Evolutionary conservation across 2,329 filamentous ascomycete species (phyloP), one percentile per base, ranked within the genome.

Genomic region (Fusarium buxicola): DNA sequence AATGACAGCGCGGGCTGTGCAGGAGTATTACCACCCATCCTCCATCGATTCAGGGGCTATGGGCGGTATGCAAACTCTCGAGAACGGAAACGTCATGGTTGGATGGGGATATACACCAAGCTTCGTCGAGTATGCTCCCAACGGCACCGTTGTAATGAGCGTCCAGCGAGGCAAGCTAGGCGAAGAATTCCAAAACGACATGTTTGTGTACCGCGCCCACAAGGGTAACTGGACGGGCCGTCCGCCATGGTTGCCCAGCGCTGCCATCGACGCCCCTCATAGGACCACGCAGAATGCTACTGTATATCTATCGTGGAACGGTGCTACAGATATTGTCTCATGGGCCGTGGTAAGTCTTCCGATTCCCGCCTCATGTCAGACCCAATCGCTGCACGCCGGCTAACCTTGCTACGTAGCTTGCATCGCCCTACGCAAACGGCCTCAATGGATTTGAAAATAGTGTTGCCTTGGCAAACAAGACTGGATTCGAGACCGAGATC

Each of bases 221-320:
- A 73, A 72, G 48, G 47, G 57, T 30, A 38, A 68, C 27, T 75
- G 73, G 73, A 54, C 55, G 8, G 73, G 72, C 11, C 57, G 64
- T 15, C 73, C 73, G 13, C 49, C 51, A 8, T 75, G 73, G 73
- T 62, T 67, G 3, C 73, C 73, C 7, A 73, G 61, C 39, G 63
- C 66, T 11, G 73, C 68, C 16, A 55, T 72, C n/a, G 65, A 72
- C 25, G 60, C 65, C 2, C 69, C 70, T 11, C 40, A 61, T 24
- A 45, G 60, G 21, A 72, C 61, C 28, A 69, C 69, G 5, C 36
- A 59, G 49, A 61, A 71, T 38, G 69, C 69, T 6, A 70, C 64
- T 4, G 56, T 73, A 9, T 73, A 65, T 40, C 53, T 74, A 15
- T 73, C 72, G 18, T 74, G 72, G 72, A 74, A 74, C 58, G 72